Evolutionary conservation across 352 stramenopile species (phyloP).

Genomic region (Pythium apleroticum): DNA sequence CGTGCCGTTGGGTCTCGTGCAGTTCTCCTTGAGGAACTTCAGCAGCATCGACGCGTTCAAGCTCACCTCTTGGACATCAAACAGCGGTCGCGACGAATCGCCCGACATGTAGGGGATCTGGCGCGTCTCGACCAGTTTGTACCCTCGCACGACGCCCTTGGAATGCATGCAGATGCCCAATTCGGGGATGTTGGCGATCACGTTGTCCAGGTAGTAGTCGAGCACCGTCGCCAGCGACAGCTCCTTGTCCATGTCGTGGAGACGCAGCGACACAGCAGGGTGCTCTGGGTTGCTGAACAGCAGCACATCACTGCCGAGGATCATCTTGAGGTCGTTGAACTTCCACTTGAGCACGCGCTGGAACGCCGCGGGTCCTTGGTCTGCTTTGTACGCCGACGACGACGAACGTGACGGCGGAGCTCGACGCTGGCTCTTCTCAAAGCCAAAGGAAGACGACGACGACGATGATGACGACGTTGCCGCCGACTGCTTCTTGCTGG

Average conservation of each 20-base stretch:
- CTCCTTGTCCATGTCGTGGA: constrained; percentile 86
- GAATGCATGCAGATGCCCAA: constrained; percentile 87
- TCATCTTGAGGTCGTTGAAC: constrained; percentile 87
- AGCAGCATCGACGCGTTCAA: constrained; percentile 86
- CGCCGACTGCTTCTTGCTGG: neutral
- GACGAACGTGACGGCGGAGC: constrained; percentile 5
- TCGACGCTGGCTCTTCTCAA: constrained; percentile 6
- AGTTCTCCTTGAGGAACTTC: constrained; percentile 87
- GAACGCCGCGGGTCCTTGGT: constrained; percentile 46
- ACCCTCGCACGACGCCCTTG: constrained; percentile 79
- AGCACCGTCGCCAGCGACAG: constrained; percentile 80
- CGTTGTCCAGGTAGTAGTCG: constrained; percentile 88
- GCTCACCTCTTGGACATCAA: constrained; percentile 85
- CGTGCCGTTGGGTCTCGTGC: constrained; percentile 74
- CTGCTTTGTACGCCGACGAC: constrained; percentile 3
- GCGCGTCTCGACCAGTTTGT: constrained; percentile 81
- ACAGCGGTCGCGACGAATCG: constrained; percentile 51
- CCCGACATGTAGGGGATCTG: constrained; percentile 83
- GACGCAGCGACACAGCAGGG: constrained; percentile 75
- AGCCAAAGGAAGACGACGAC: constrained; percentile 19
- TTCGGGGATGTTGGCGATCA: constrained; percentile 87
- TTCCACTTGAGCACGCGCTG: constrained; percentile 85
- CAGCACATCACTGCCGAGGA: constrained; percentile 80
- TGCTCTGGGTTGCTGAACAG: constrained; percentile 86
- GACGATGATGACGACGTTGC: constrained; percentile 9